Percentiles rank a stretch among this genome's conserved stretches.
phyloP scores from a whole-genome alignment of 2,329 filamentous ascomycete genomes.

The Emmonsiellopsis sp. region DNA sequence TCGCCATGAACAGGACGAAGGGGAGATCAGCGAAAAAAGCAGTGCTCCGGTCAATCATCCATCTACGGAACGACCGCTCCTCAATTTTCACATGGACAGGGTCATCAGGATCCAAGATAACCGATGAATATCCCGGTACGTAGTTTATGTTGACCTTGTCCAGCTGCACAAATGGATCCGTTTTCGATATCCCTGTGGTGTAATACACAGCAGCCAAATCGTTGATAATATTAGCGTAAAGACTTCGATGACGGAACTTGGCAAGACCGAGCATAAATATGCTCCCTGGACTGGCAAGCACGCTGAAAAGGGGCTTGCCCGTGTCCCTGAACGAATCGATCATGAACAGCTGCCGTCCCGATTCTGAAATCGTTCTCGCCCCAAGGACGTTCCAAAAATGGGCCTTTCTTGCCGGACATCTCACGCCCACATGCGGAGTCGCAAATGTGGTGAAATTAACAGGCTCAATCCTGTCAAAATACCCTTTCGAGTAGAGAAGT shows the following conservation, averaged over 20 bases:
- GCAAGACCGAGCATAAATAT: conserved; percentile 76
- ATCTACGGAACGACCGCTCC: conserved; percentile 12
- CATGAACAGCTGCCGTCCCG: conserved; percentile 77
- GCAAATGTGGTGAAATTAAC: conserved; percentile 94
- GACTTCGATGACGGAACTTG: conserved; percentile 62
- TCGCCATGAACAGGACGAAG: conserved; percentile 51
- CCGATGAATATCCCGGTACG: conserved; percentile 60
- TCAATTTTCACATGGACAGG: conserved; percentile 21
- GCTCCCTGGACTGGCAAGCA: conserved; percentile 73
- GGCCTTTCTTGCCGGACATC: conserved; percentile 58
- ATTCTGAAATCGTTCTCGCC: conserved; percentile 68
- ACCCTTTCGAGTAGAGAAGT: conserved; percentile 67
- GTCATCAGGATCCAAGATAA: conserved; percentile 55
- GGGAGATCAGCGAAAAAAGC: conserved; percentile 47
- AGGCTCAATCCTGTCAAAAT: conserved; percentile 70
- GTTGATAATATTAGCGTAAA: conserved; percentile 83
- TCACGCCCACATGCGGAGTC: conserved; percentile 69
- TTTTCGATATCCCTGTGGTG: conserved; percentile 67
- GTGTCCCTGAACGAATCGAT: conserved; percentile 80
- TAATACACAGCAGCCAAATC: conserved; percentile 76
- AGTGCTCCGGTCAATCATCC: conserved; percentile 11
- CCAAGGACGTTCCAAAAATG: conserved; percentile 76
- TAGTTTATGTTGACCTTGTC: conserved; percentile 63
- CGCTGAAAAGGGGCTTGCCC: conserved; percentile 64
- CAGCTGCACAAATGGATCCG: conserved; percentile 64